These are phyloP conservation scores for Halteria grandinella DNA, from an alignment of 73 alveolate species.

Conservation along the genomic window DNA sequence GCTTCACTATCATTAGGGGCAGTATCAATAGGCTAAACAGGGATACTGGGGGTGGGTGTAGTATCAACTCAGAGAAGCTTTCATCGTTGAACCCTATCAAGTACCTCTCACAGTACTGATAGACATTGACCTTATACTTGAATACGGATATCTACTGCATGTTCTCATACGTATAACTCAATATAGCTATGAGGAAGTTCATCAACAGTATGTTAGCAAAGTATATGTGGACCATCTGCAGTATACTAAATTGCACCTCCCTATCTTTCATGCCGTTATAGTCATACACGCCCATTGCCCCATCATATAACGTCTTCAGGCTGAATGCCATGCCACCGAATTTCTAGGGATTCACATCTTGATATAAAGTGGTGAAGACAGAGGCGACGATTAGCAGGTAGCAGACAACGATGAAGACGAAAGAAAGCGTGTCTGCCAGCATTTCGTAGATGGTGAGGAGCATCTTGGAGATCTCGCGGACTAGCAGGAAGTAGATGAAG, in stretches of 20 bases:
- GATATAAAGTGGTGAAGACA: constrained; percentile 37
- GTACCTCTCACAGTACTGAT: constrained; percentile 40
- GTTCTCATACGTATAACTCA: constrained; percentile 23
- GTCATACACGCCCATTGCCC: constrained; percentile 45
- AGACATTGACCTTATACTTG: constrained; percentile 30
- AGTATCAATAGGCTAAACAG: background rate
- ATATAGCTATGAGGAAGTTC: constrained; percentile 48
- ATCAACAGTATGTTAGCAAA: constrained; percentile 49
- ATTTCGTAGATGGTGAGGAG: constrained; percentile 52
- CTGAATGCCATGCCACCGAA: constrained; percentile 37
- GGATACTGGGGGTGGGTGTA: constrained; percentile 38
- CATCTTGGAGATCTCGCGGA: constrained; percentile 38
- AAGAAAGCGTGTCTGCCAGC: constrained; percentile 49
- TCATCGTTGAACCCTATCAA: constrained; percentile 24
- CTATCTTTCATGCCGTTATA: constrained; percentile 16
- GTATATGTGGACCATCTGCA: constrained; percentile 24
- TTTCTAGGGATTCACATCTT: constrained; percentile 34
- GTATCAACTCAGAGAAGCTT: constrained; percentile 11
- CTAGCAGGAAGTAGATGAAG: constrained; percentile 36
- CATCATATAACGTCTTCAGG: constrained; percentile 34
- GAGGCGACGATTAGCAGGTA: constrained; percentile 48
- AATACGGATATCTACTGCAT: constrained; percentile 10
- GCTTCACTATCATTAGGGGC: constrained; percentile 9
- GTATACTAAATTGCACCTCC: constrained; percentile 11
- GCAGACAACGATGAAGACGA: constrained; percentile 39